A percentile compares a stretch with the other conserved stretches of the same genome.
Conservation (phyloP, 805 yeast genomes). For the Lipomyces oligophaga region DNA sequence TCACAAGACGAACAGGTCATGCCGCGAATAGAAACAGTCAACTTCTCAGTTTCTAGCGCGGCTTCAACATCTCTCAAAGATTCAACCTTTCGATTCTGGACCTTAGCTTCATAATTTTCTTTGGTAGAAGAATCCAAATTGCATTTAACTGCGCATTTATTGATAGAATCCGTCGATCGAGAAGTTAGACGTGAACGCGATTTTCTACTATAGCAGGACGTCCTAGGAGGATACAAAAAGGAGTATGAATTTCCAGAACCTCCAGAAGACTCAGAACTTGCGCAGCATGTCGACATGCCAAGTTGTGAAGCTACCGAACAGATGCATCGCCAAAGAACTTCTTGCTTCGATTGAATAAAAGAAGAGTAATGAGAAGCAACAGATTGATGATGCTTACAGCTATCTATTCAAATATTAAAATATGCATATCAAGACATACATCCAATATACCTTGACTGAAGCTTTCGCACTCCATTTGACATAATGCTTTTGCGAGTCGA, state of each 20-base stretch:
- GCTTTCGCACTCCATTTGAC: slow-evolving; percentile 14
- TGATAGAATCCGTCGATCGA: background rate
- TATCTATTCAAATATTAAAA: background rate
- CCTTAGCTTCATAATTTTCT: background rate
- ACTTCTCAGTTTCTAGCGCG: slow-evolving; percentile 1
- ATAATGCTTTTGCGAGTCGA: slow-evolving; percentile 9
- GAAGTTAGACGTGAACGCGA: no score
- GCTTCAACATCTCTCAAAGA: slow-evolving; percentile 9
- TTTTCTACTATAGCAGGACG: background rate
- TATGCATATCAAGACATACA: background rate
- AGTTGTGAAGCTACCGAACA: slow-evolving; percentile 12
- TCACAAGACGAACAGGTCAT: slow-evolving; percentile 24
- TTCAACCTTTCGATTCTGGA: background rate
- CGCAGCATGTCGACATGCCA: slow-evolving; percentile 12
- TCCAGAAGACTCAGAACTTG: no score
- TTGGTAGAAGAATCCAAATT: background rate
- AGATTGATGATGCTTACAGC: slow-evolving; percentile 12
- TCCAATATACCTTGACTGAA: background rate
- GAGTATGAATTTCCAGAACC: background rate
- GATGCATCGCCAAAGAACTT: slow-evolving; percentile 15
- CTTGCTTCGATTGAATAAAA: slow-evolving; percentile 8
- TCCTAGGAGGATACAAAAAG: slow-evolving; percentile 1
- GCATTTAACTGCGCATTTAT: background rate
- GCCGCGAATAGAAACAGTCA: slow-evolving; percentile 14
- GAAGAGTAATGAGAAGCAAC: slow-evolving; percentile 13